These are phyloP conservation scores for Pugionium cornutum DNA, from an alignment of 345 rosid species.

Conservation along the genomic window DNA sequence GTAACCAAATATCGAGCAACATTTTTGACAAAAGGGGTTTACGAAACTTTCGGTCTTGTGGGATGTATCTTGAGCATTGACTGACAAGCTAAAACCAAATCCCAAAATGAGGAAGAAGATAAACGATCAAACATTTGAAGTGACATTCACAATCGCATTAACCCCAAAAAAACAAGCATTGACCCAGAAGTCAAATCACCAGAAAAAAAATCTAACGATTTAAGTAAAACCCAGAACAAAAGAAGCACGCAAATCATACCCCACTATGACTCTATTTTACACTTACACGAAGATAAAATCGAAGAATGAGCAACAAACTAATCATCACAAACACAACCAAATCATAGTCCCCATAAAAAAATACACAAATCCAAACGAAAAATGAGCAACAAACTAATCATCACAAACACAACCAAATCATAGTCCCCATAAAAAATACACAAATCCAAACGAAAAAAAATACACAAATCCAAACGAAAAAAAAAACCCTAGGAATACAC, in stretches of 20 bases:
- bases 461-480: neutral
- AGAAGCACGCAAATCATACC: too few species aligned
- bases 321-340: slow-evolving; percentile 9
- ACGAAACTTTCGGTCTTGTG: too few species aligned
- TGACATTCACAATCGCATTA: neutral
- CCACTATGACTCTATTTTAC: too few species aligned
- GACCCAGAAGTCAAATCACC: neutral
- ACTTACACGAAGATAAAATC: too few species aligned
- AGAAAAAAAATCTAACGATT: too few species aligned
- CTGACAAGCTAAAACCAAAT: too few species aligned
- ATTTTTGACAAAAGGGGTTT: neutral
- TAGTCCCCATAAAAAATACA: neutral
- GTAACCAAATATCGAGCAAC: too few species aligned
- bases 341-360: neutral
- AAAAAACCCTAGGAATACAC: neutral
- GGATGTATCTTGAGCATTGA: too few species aligned
- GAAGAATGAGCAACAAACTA: slow-evolving; percentile 12
- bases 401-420: slow-evolving; percentile 11
- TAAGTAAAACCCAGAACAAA: too few species aligned
- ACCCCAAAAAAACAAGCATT: slow-evolving; percentile 22
- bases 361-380: neutral
- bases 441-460: too few species aligned
- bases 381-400: slow-evolving; percentile 12
- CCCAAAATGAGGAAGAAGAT: too few species aligned
- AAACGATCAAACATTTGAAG: neutral